These are phyloP conservation scores for Corynespora cassiicola DNA, from an alignment of 2,329 filamentous ascomycete species.

Conservation along the genomic window DNA sequence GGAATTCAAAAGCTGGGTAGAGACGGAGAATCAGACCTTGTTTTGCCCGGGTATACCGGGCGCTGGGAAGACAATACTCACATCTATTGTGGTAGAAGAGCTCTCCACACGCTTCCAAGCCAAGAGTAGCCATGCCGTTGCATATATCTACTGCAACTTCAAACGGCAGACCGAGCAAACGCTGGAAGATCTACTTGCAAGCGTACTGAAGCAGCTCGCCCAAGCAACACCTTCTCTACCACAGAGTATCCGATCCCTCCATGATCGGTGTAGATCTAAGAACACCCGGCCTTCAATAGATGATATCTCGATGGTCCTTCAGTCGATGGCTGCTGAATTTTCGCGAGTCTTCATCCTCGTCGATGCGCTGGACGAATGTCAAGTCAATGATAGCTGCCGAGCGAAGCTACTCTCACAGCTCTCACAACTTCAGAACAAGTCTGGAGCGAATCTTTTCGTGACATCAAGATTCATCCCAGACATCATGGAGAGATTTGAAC, in stretches of 20 bases:
- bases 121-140: slow-evolving; percentile 41
- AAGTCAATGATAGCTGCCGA: slow-evolving; percentile 9
- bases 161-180: slow-evolving; percentile 46
- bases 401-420: slow-evolving; percentile 6
- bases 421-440: slow-evolving; percentile 3
- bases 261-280: slow-evolving; percentile 1
- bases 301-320: slow-evolving; percentile 10
- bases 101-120: slow-evolving; percentile 31
- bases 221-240: no score
- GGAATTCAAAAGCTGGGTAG: slow-evolving; percentile 9
- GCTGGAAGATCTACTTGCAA: slow-evolving; percentile 6
- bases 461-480: slow-evolving; percentile 26
- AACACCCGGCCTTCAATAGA: slow-evolving; percentile 11
- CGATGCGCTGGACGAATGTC: slow-evolving; percentile 7
- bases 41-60: slow-evolving; percentile 57
- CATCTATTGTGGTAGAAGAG: slow-evolving; percentile 50
- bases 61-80: slow-evolving; percentile 55
- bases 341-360: slow-evolving; percentile 6
- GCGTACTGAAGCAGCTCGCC: slow-evolving; percentile 18
- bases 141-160: slow-evolving; percentile 56
- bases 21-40: slow-evolving; percentile 33
- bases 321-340: slow-evolving; percentile 6
- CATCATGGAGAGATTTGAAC: slow-evolving; percentile 16
- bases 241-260: slow-evolving; percentile 5
- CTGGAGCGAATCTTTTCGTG: slow-evolving; percentile 11